Evolutionary conservation across 768 basidiomycete genomes (phyloP).

Genomic region (Leccinum obscurum): DNA sequence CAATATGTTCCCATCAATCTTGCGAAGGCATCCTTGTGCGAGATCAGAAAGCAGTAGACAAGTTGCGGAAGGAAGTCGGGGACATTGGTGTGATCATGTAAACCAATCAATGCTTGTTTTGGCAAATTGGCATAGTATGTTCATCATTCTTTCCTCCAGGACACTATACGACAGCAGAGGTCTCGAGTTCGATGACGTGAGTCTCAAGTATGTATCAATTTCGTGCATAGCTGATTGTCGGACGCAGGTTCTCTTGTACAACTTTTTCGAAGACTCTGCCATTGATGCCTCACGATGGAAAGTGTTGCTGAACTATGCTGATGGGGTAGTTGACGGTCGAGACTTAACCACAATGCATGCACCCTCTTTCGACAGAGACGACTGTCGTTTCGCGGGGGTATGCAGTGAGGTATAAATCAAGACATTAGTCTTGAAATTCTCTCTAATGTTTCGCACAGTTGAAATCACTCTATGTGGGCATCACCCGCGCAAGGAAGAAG

Average conservation of each 20-base stretch:
- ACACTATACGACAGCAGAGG: conserved; percentile 36
- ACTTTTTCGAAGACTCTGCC: conserved; percentile 70
- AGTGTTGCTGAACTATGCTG: conserved; percentile 47
- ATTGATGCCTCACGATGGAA: conserved; percentile 58
- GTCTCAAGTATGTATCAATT: neutral
- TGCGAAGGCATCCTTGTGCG: conserved; percentile 67
- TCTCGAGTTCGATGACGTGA: conserved; percentile 26
- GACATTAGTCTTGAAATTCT: neutral
- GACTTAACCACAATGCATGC: conserved; percentile 25
- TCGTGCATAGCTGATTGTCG: neutral
- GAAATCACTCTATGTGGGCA: conserved; percentile 68
- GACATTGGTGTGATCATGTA: conserved; percentile 61
- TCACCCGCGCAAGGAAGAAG: conserved; percentile 68
- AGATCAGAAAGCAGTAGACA: conserved; percentile 50
- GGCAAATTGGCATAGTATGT: neutral
- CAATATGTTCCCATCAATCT: neutral
- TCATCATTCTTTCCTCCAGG: conserved; percentile 14
- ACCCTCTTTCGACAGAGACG: conserved; percentile 47
- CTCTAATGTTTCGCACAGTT: conserved; percentile 39
- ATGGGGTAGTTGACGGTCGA: conserved; percentile 20
- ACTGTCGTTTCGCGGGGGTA: conserved; percentile 51
- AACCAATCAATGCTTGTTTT: conserved; percentile 15
- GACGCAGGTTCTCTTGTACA: conserved; percentile 64
- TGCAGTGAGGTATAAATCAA: conserved; percentile 51
- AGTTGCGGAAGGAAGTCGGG: conserved; percentile 52